A percentile compares a stretch with the other conserved stretches of the same genome.
Evolutionary conservation across 371 early-diverging fungal genomes (phyloP).

Genomic region (Mucor irregularis): DNA sequence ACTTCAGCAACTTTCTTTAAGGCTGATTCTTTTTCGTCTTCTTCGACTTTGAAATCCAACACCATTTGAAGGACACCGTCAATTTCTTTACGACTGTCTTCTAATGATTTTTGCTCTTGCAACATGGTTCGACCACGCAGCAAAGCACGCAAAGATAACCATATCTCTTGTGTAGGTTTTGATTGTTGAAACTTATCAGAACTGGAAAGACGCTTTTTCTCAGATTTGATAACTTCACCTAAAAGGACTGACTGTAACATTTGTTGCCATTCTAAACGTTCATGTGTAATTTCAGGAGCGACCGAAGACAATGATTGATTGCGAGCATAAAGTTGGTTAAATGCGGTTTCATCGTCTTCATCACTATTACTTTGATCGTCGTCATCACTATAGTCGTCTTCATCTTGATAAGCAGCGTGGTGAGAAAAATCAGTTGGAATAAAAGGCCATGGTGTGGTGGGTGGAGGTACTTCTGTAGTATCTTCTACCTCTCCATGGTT

Average conservation of each 20-base stretch:
- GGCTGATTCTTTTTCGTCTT: conserved; percentile 38
- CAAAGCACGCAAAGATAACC: conserved; percentile 74
- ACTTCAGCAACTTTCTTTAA: conserved; percentile 67
- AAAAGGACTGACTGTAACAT: conserved; percentile 84
- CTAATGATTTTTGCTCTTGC: conserved; percentile 70
- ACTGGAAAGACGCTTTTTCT: conserved; percentile 71
- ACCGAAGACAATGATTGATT: conserved; percentile 35
- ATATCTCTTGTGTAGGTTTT: conserved; percentile 67
- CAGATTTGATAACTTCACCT: conserved; percentile 86
- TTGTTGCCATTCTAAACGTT: conserved; percentile 81
- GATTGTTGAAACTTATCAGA: conserved; percentile 53
- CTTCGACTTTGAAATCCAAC: conserved; percentile 62
- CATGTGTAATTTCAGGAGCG: conserved; percentile 60
- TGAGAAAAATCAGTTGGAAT: conserved; percentile 8
- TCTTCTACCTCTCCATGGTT: not conserved
- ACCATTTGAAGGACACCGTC: conserved; percentile 65
- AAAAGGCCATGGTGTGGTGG: conserved; percentile 22
- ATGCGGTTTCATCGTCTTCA: conserved; percentile 35
- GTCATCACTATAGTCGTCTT: conserved; percentile 31
- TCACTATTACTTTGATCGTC: conserved; percentile 31
- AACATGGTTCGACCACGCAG: conserved; percentile 61
- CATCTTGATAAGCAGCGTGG: conserved; percentile 22
- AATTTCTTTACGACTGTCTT: conserved; percentile 66
- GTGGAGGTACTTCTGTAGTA: not conserved
- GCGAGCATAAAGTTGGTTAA: conserved; percentile 37